Conservation (phyloP, 2,329 filamentous ascomycete species). For the Clarireedia hainanense region DNA sequence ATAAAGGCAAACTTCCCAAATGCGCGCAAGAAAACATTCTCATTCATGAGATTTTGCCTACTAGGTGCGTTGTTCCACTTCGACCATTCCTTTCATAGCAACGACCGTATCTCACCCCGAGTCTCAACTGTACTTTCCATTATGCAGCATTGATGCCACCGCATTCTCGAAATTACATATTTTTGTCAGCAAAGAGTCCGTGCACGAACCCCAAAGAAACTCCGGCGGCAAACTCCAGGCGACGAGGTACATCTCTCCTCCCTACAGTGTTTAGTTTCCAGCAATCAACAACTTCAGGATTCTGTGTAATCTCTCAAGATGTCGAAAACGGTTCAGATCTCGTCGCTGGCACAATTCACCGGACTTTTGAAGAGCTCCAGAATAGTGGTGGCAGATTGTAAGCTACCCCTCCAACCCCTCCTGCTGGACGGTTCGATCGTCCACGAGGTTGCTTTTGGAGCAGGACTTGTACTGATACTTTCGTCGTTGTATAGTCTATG, state of each 20-base stretch:
- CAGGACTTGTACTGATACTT: slow-evolving; percentile 11
- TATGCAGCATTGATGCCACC: neutral
- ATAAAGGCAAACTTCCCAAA: too few species aligned
- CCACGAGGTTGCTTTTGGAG: neutral
- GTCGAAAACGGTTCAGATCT: slow-evolving; percentile 37
- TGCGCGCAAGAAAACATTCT: too few species aligned
- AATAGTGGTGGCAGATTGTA: slow-evolving; percentile 85
- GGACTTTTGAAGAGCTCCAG: slow-evolving; percentile 61
- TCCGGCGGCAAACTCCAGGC: slow-evolving; percentile 1
- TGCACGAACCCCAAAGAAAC: neutral
- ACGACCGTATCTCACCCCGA: too few species aligned
- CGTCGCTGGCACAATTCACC: slow-evolving; percentile 55
- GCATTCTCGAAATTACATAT: neutral
- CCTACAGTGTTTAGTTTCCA: neutral
- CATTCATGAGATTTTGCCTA: too few species aligned
- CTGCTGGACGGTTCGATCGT: neutral
- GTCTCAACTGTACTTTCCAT: too few species aligned
- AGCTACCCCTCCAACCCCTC: slow-evolving; percentile 37
- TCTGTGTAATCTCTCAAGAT: slow-evolving; percentile 15
- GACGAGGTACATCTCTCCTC: neutral
- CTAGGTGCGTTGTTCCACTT: too few species aligned
- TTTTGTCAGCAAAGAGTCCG: neutral
- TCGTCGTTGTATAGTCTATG: slow-evolving; percentile 56
- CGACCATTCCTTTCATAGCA: too few species aligned
- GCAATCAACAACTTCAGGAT: neutral